Conservation (phyloP, 352 stramenopile genomes). For the Phytopythium litorale region DNA sequence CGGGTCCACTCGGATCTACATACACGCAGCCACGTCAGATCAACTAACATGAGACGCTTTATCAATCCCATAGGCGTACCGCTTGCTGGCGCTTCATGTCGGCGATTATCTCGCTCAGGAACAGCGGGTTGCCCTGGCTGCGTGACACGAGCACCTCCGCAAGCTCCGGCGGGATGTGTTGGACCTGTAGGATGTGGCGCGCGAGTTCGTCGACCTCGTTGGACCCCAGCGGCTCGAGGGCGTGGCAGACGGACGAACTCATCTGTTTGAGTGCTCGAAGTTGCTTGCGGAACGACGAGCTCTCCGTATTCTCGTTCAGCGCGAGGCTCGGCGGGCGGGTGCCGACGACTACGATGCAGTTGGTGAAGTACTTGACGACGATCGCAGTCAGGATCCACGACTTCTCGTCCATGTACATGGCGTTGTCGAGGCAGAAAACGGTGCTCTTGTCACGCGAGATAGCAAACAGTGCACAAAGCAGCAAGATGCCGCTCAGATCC, state of each 20-base stretch:
- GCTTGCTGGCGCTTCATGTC: constrained; percentile 79
- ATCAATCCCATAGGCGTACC: constrained; percentile 14
- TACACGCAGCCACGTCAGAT: background rate
- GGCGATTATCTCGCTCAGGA: constrained; percentile 80
- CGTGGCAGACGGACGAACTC: constrained; percentile 37
- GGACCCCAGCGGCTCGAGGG: constrained; percentile 50
- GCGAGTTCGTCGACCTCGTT: constrained; percentile 62
- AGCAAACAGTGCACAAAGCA: constrained; percentile 73
- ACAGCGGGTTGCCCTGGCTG: constrained; percentile 81
- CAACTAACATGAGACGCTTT: background rate
- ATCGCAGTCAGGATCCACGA: constrained; percentile 80
- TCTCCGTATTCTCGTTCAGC: constrained; percentile 66
- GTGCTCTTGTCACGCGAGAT: constrained; percentile 67
- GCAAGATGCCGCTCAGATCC: constrained; percentile 67
- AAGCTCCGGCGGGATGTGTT: constrained; percentile 53
- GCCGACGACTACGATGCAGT: constrained; percentile 71
- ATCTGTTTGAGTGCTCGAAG: constrained; percentile 70
- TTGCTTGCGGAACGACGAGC: constrained; percentile 71
- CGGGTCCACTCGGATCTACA: constrained; percentile 57
- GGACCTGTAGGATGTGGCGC: constrained; percentile 58
- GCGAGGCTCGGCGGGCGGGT: constrained; percentile 66
- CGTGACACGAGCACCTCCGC: constrained; percentile 63
- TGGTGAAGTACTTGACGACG: constrained; percentile 85
- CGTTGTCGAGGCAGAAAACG: constrained; percentile 80
- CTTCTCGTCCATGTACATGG: constrained; percentile 87